Evolutionary conservation across 192 early-diverging fungal species (phyloP).

Genomic region (Coemansia sp.): DNA sequence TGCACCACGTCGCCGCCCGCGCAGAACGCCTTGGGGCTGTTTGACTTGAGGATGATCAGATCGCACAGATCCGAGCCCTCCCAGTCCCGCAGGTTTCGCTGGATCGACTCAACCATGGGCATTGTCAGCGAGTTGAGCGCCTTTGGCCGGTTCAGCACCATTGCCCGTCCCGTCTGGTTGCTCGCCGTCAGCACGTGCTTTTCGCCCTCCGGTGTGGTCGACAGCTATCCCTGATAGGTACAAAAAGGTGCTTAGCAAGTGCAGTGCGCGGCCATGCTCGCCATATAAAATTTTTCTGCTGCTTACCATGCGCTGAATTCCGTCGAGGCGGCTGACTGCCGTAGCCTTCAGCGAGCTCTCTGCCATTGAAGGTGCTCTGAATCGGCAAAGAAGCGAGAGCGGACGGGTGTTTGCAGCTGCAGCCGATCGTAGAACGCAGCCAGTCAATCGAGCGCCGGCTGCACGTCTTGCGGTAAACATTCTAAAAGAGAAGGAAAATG

Average conservation of each 20-base stretch:
- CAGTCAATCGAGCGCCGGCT: background rate
- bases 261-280: too few relatives aligned
- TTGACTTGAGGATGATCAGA: slow-evolving; percentile 77
- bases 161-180: slow-evolving; percentile 53
- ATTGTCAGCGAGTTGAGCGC: slow-evolving; percentile 82
- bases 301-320: slow-evolving; percentile 9
- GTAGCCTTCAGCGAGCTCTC: background rate
- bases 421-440: background rate
- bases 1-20: slow-evolving; percentile 80
- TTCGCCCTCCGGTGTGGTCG: slow-evolving; percentile 25
- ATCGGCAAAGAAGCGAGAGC: background rate
- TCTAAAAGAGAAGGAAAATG: background rate
- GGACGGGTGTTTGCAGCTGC: background rate
- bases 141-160: slow-evolving; percentile 75
- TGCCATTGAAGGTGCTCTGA: background rate
- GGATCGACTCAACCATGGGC: slow-evolving; percentile 79
- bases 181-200: slow-evolving; percentile 31
- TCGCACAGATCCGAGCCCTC: slow-evolving; percentile 82
- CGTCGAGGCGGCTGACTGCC: background rate
- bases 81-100: slow-evolving; percentile 81
- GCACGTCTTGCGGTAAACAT: background rate
- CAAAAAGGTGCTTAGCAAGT: too few relatives aligned
- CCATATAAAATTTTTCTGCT: too few relatives aligned
- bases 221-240: too few relatives aligned
- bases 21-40: slow-evolving; percentile 78